A percentile compares a stretch with the other conserved stretches of the same genome.
phyloP scores from a whole-genome alignment of 2,329 filamentous ascomycete genomes.

The Fusarium luffae region DNA sequence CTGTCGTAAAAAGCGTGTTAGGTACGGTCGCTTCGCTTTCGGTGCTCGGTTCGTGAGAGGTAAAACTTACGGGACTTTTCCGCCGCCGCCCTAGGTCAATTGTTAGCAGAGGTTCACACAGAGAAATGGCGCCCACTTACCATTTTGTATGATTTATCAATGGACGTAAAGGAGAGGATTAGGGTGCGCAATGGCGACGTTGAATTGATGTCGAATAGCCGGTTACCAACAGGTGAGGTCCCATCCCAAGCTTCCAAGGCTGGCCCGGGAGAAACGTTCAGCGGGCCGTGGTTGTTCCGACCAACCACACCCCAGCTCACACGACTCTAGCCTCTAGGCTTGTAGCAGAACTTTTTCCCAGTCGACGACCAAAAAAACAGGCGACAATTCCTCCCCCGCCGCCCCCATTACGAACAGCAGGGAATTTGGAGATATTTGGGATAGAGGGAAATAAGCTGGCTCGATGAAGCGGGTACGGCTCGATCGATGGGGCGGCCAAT shows the following conservation, averaged over 20 bases:
- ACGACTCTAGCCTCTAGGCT: constrained; percentile 46
- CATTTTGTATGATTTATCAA: constrained; percentile 63
- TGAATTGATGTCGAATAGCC: constrained; percentile 35
- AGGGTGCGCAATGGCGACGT: constrained; percentile 48
- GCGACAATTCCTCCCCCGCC: constrained; percentile 21
- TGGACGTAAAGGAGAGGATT: constrained; percentile 46
- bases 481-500: constrained; percentile 55
- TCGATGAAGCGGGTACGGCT: constrained; percentile 58
- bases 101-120: constrained; percentile 53
- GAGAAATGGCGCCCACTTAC: constrained; percentile 52
- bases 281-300: constrained; percentile 46
- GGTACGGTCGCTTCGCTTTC: constrained; percentile 26
- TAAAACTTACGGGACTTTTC: constrained; percentile 66
- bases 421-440: constrained; percentile 27
- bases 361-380: constrained; percentile 36
- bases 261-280: constrained; percentile 24
- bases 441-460: constrained; percentile 33
- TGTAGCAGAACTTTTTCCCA: constrained; percentile 52
- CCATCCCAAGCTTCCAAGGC: constrained; percentile 21
- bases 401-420: constrained; percentile 28
- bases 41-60: constrained; percentile 33
- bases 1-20: constrained; percentile 57
- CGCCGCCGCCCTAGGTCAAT: constrained; percentile 76
- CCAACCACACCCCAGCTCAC: constrained; percentile 45
- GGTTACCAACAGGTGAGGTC: constrained; percentile 33